phyloP scores from a whole-genome alignment of 78 protist species.

The slime mould (Dictyostelium discoideum) region DNA sequence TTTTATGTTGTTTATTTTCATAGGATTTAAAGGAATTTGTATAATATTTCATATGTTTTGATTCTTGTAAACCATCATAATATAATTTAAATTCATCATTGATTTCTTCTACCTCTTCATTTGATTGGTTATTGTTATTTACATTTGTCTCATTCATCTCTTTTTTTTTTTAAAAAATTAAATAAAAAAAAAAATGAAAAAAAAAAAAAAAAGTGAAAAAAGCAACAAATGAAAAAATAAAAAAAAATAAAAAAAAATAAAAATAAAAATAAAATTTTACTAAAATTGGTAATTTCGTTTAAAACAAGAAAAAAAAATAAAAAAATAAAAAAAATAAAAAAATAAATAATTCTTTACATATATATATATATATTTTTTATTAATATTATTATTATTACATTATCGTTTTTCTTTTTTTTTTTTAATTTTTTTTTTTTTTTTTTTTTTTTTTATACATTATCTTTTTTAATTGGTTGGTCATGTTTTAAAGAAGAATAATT shows the following conservation, averaged over 20 bases:
- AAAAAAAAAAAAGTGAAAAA: background rate
- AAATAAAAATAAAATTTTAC: background rate
- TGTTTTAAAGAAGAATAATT: conserved; percentile 59
- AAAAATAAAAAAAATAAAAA: background rate
- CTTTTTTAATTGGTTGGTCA: conserved; percentile 64
- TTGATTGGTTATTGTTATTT: background rate
- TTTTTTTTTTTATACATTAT: conserved; percentile 19
- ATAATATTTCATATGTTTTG: background rate
- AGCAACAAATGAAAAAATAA: background rate
- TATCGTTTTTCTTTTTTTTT: too few species aligned
- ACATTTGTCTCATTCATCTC: background rate
- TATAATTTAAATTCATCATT: background rate
- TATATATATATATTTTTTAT: background rate
- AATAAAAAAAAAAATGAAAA: too few species aligned
- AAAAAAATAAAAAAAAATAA: background rate
- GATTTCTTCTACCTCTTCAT: background rate
- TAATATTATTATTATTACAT: background rate
- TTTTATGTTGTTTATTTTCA: conserved; percentile 7
- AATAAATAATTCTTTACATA: background rate
- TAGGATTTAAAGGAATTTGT: background rate
- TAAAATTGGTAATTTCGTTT: background rate
- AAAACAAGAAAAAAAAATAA: background rate
- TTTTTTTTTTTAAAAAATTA: too few species aligned
- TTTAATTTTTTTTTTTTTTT: background rate
- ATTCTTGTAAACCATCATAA: background rate